phyloP scores from a whole-genome alignment of 768 basidiomycete genomes.

The Termitomyces sp. region DNA sequence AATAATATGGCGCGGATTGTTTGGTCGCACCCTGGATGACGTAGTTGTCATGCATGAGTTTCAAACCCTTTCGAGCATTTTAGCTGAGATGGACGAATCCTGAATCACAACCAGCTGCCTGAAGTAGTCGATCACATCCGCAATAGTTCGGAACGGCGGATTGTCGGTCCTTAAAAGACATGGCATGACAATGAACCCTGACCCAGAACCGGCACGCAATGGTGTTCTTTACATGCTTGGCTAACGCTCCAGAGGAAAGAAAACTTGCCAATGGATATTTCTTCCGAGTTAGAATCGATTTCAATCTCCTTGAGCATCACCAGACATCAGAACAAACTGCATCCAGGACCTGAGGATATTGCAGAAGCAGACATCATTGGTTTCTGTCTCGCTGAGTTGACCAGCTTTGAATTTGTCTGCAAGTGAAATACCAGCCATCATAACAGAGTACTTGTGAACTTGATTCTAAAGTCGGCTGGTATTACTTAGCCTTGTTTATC shows the following conservation, averaged over 20 bases:
- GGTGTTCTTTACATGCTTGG: not conserved
- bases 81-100: too few relatives aligned
- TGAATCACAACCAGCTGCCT: not conserved
- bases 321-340: not conserved
- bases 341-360: not conserved
- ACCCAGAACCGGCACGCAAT: slow-evolving; percentile 1
- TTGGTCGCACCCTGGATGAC: not conserved
- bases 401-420: not conserved
- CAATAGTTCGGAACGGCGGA: not conserved
- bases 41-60: not conserved
- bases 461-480: not conserved
- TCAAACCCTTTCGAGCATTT: not conserved
- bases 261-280: not conserved
- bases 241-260: not conserved
- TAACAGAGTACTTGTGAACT: not conserved
- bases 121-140: not conserved
- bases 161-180: not conserved
- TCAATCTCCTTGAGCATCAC: not conserved
- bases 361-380: not conserved
- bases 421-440: not conserved
- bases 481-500: not conserved
- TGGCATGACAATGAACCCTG: not conserved
- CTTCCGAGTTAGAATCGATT: not conserved
- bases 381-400: not conserved
- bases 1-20: too few relatives aligned